Evolutionary conservation across 2,329 filamentous ascomycete species (phyloP).

Genomic region (Zasmidium angulare): DNA sequence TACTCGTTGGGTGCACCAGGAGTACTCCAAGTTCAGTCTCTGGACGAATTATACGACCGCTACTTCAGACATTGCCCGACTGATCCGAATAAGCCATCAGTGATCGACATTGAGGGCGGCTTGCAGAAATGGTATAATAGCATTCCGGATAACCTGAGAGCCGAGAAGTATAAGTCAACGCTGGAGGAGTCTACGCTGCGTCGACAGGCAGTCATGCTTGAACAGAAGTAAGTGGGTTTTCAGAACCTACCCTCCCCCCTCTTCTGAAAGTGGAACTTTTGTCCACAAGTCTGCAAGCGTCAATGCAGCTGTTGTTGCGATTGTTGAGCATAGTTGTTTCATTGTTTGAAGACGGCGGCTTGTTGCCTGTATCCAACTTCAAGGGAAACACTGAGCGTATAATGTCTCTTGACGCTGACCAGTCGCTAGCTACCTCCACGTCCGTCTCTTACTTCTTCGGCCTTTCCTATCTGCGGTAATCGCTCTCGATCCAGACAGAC

Average conservation of each 20-base stretch:
- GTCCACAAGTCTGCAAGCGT: too few relatives aligned
- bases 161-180: background rate
- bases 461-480: background rate
- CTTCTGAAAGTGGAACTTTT: too few relatives aligned
- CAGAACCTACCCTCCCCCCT: too few relatives aligned
- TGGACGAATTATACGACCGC: background rate
- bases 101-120: background rate
- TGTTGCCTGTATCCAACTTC: too few relatives aligned
- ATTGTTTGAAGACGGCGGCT: too few relatives aligned
- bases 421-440: background rate
- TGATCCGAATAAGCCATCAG: background rate
- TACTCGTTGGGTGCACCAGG: background rate
- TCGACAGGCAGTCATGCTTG: background rate
- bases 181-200: background rate
- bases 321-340: too few relatives aligned
- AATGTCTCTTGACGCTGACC: too few relatives aligned
- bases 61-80: background rate
- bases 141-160: background rate
- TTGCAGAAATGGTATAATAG: background rate
- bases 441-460: background rate
- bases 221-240: background rate
- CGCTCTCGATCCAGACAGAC: background rate
- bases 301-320: too few relatives aligned
- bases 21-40: background rate
- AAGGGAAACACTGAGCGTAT: too few relatives aligned